phyloP scores from a whole-genome alignment of 1,139 yeast species.

The Candida dubliniensis region DNA sequence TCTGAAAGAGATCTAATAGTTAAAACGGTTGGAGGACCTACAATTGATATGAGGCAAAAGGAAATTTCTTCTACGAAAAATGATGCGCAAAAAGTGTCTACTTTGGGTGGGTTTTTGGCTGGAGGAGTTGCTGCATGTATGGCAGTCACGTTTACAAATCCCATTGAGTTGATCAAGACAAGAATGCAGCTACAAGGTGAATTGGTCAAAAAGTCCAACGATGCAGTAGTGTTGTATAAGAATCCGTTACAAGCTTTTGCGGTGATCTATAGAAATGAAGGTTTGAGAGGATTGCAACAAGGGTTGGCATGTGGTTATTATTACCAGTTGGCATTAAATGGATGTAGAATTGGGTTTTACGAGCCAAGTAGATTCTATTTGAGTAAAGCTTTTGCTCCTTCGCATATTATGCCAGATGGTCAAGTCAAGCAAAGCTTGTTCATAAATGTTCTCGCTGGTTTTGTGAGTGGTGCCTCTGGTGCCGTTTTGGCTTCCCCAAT shows the following conservation, averaged over 20 bases:
- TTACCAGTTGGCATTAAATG: constrained; percentile 88
- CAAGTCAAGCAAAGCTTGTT: constrained; percentile 47
- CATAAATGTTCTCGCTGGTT: constrained; percentile 80
- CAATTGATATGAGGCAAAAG: neutral
- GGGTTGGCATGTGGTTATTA: constrained; percentile 82
- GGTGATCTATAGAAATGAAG: constrained; percentile 78
- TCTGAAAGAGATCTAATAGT: constrained; percentile 2
- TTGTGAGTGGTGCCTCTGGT: constrained; percentile 83
- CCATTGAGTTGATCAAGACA: constrained; percentile 90
- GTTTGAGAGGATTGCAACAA: constrained; percentile 82
- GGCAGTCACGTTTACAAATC: constrained; percentile 95
- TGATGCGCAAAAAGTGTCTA: constrained; percentile 53
- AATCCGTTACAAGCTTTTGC: constrained; percentile 85
- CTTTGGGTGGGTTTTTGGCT: constrained; percentile 82
- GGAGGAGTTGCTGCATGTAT: constrained; percentile 98
- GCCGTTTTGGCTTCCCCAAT: constrained; percentile 90
- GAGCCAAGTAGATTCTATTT: constrained; percentile 75
- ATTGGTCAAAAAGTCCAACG: constrained; percentile 51
- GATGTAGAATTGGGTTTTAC: constrained; percentile 89
- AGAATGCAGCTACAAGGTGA: constrained; percentile 98
- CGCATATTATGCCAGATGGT: constrained; percentile 21
- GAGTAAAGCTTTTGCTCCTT: constrained; percentile 58
- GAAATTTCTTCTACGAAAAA: constrained; percentile 21
- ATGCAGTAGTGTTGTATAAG: constrained; percentile 59
- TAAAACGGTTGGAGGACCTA: neutral